A percentile compares a stretch with the other conserved stretches of the same genome.
phyloP scores from a whole-genome alignment of 2,329 filamentous ascomycete species.

The Epichloe gansuensis region DNA sequence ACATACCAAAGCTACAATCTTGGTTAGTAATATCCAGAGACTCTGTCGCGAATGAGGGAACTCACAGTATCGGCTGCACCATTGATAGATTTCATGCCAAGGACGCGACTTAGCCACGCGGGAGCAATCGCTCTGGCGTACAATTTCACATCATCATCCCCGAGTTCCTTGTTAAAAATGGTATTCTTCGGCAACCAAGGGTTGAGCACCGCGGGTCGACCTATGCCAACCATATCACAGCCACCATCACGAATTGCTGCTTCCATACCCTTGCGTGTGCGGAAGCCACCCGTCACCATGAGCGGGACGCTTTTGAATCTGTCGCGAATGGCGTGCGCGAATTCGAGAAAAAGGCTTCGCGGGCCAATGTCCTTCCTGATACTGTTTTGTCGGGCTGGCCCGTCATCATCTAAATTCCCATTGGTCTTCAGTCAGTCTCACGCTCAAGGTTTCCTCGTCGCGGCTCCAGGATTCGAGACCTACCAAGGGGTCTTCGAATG shows the following conservation, averaged over 20 bases:
- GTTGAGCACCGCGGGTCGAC: conserved; percentile 25
- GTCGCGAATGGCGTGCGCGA: conserved; percentile 39
- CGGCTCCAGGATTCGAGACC: background rate
- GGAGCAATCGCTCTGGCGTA: conserved; percentile 15
- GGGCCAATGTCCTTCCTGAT: conserved; percentile 28
- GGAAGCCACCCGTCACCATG: conserved; percentile 53
- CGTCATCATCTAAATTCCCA: conserved; percentile 2
- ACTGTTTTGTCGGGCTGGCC: background rate
- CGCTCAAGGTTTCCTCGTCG: background rate
- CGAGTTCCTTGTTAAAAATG: conserved; percentile 23
- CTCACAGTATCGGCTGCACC: conserved; percentile 10
- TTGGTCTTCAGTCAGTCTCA: background rate
- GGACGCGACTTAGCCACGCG: conserved; percentile 12
- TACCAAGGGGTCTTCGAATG: conserved; percentile 40
- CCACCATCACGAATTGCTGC: conserved; percentile 23
- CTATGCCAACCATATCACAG: conserved; percentile 31
- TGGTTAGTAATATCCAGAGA: background rate
- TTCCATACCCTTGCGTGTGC: conserved; percentile 32
- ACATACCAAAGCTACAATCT: conserved; percentile 2
- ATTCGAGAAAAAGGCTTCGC: conserved; percentile 58
- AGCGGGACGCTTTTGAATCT: conserved; percentile 32
- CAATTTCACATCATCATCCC: conserved; percentile 21
- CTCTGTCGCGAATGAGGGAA: background rate
- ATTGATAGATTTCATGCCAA: conserved; percentile 10
- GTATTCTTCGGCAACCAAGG: conserved; percentile 23